These are phyloP conservation scores for Ophiosphaerella korrae DNA, from an alignment of 2,329 filamentous ascomycete genomes.

Conservation along the genomic window DNA sequence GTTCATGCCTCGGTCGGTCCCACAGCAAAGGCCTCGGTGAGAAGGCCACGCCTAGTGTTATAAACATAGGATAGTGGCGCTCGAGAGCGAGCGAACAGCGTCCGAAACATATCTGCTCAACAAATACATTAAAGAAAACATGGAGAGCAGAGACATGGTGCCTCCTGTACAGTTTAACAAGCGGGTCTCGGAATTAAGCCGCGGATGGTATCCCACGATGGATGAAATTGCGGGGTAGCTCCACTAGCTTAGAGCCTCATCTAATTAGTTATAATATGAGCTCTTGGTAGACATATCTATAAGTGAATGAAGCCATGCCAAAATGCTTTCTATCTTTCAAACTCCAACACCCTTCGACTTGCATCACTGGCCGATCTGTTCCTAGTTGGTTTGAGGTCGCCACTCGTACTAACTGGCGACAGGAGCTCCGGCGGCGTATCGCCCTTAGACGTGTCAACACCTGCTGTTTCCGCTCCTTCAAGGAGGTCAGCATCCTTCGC, in stretches of 20 bases:
- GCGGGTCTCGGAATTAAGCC: conserved; percentile 12
- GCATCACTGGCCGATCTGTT: conserved; percentile 42
- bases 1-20: conserved; percentile 41
- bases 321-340: conserved; percentile 36
- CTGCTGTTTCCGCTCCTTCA: conserved; percentile 56
- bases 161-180: background rate
- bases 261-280: no score
- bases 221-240: conserved; percentile 21
- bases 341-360: conserved; percentile 45
- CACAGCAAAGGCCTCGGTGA: conserved; percentile 38
- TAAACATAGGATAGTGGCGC: conserved; percentile 3
- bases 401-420: conserved; percentile 23
- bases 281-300: no score
- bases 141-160: background rate
- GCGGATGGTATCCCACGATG: conserved; percentile 5
- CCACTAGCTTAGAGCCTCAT: background rate
- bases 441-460: conserved; percentile 41
- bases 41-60: conserved; percentile 28
- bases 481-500: conserved; percentile 53
- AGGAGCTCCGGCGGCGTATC: conserved; percentile 20
- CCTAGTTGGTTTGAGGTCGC: conserved; percentile 34
- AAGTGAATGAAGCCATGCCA: no score
- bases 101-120: conserved; percentile 34
- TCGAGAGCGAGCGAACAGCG: conserved; percentile 26
- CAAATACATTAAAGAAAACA: conserved; percentile 16